Percentiles rank a stretch among this genome's conserved stretches.
phyloP scores from a whole-genome alignment of 441 rosid species.

The California macrophylla region DNA sequence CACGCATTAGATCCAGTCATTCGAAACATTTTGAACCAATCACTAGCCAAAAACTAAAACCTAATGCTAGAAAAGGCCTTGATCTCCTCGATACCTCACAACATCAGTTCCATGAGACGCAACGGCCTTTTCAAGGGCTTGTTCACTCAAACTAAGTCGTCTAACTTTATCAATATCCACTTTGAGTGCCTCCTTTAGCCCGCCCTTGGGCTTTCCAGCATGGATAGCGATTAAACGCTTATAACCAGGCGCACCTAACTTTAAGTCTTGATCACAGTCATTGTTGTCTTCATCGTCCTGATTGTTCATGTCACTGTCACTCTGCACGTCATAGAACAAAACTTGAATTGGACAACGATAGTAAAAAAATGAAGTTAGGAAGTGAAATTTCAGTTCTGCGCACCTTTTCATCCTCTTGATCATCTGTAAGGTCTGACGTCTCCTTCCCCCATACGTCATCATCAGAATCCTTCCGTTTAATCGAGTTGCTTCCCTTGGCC shows the following conservation, averaged over 20 bases:
- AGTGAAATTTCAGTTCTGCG: constrained; percentile 1
- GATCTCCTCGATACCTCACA: constrained; percentile 37
- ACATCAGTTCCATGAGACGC: constrained; percentile 40
- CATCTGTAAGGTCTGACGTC: constrained; percentile 34
- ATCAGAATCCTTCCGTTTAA: constrained; percentile 37
- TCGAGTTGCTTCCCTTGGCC: constrained; percentile 31
- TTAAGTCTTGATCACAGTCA: constrained; percentile 41
- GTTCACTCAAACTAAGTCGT: constrained; percentile 77
- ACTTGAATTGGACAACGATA: constrained; percentile 3
- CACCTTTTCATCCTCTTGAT: constrained; percentile 38
- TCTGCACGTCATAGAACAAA: constrained; percentile 30
- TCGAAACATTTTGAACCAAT: background rate
- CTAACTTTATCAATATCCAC: constrained; percentile 36
- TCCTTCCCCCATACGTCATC: constrained; percentile 70
- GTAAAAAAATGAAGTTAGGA: background rate
- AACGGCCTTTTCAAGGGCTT: constrained; percentile 51
- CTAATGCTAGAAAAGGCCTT: background rate
- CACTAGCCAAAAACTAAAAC: background rate
- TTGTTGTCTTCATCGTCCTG: constrained; percentile 30
- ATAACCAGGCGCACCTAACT: constrained; percentile 35
- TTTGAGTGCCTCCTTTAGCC: constrained; percentile 29
- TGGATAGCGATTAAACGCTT: constrained; percentile 64
- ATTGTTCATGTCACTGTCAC: constrained; percentile 15
- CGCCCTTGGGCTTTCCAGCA: constrained; percentile 63
- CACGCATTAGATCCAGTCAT: background rate